phyloP scores from a whole-genome alignment of 140 eudicot genomes.

The Bidens hawaiensis region DNA sequence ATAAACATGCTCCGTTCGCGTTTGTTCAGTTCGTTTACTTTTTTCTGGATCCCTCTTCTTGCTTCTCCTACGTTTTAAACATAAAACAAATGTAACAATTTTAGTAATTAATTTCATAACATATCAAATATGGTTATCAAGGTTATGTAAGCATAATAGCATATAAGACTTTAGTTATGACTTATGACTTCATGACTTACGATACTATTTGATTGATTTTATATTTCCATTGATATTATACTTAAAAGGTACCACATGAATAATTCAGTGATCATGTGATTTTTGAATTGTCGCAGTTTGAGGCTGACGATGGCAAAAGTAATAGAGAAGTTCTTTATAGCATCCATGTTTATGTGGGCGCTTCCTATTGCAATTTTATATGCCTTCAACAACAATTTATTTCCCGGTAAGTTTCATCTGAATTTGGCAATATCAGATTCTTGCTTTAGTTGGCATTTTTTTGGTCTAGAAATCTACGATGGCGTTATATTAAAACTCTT shows the following conservation, averaged over 20 bases:
- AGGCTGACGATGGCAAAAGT: constrained; percentile 40
- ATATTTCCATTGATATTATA: not conserved
- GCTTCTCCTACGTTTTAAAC: not conserved
- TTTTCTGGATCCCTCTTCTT: not conserved
- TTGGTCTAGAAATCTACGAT: not conserved
- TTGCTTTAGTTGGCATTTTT: not conserved
- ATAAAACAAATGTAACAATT: not conserved
- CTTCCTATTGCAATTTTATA: constrained; percentile 73
- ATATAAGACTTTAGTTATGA: not conserved
- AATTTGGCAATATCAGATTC: not conserved
- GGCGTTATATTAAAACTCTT: not conserved
- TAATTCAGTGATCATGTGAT: not conserved
- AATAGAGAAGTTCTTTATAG: constrained; percentile 56
- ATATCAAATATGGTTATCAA: not conserved
- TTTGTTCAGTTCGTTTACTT: no score
- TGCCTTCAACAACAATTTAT: constrained; percentile 65
- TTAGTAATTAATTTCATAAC: not conserved
- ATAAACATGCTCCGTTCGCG: no score
- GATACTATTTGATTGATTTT: not conserved
- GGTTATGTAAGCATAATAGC: not conserved
- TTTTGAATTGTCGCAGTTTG: constrained; percentile 18
- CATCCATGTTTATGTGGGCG: constrained; percentile 78
- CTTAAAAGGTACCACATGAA: not conserved
- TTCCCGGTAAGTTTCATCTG: constrained; percentile 51
- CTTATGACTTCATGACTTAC: no score